phyloP scores from a whole-genome alignment of 768 basidiomycete species.

The Russula sp. region DNA sequence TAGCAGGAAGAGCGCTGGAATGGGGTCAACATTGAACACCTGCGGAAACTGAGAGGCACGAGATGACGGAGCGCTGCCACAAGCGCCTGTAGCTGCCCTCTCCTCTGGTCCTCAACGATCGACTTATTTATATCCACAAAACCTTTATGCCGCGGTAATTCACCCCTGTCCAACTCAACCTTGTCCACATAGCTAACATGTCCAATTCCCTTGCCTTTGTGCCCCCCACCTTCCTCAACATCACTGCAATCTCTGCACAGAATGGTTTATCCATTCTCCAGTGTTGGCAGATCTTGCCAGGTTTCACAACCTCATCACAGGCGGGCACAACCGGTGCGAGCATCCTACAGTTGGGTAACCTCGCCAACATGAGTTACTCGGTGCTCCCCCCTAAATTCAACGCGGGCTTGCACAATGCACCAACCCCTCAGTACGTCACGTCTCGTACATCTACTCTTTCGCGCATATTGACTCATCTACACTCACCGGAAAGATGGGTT shows the following conservation, averaged over 20 bases:
- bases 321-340: constrained; percentile 34
- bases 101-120: too few species aligned
- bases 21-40: not conserved
- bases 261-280: constrained; percentile 30
- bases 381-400: constrained; percentile 46
- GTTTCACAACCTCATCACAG: constrained; percentile 32
- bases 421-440: constrained; percentile 39
- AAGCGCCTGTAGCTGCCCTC: too few species aligned
- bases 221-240: constrained; percentile 21
- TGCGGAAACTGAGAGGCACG: too few species aligned
- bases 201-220: not conserved
- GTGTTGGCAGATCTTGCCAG: constrained; percentile 34
- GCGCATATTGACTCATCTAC: not conserved
- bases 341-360: constrained; percentile 31
- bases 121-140: not conserved
- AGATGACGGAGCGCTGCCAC: too few species aligned
- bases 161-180: not conserved
- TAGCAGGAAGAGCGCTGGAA: not conserved
- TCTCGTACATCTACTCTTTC: not conserved
- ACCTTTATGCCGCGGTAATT: not conserved
- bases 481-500: constrained; percentile 26
- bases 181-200: not conserved
- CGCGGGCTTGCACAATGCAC: constrained; percentile 53
- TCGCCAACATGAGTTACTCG: constrained; percentile 34
- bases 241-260: constrained; percentile 22